Evolutionary conservation across 2,329 filamentous ascomycete genomes (phyloP), one percentile per base, ranked within the genome.

Genomic region (Talaromyces sp.): DNA sequence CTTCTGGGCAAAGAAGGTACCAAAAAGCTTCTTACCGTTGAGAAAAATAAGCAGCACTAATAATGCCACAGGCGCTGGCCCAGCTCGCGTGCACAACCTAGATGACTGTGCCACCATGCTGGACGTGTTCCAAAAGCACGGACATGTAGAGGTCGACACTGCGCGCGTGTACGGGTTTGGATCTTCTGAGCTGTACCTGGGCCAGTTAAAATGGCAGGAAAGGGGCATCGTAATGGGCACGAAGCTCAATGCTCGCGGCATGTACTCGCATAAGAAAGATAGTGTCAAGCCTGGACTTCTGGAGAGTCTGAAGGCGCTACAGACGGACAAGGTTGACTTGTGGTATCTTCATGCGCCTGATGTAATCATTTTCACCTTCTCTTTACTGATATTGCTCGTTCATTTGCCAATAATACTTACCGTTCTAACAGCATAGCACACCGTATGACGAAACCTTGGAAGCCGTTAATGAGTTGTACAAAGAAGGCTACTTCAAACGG

Each of bases 311-410:
- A 62, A 70, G 44, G 77, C 75, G 1, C 70, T 82, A 15, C 68
- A 75, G 36, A 69, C 73, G 0, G 68, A 73, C 28, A 75, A 75
- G 61, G 69, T 84, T 2, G 74, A 83, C 44, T 77, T 81, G 57
- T 82, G 75, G 67, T 84, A 84, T 62, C 74, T 84, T 2, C 81
- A 84, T 64, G 77, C 73, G 0, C 81, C 81, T 58, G 81, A 84
- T 65, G 72, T 77, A n/a, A 77, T 19, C 11, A 47, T 25, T 11
- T 47, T 47, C 19, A 9, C 2, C 7, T 39, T n/a, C 5, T 8
- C 1, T 39, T 39, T n/a, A 39, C 17, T 47, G 8, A n/a, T n/a
- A 6, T n/a, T n/a, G 4, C 1, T 47, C 11, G 19, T 2, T 15
- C 44, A 3, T 25, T 47, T 25, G n/a, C n/a, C 3, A 10, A 11